Evolutionary conservation across 2,329 filamentous ascomycete species (phyloP), one percentile per base, ranked within the genome.

Genomic region (Penicillium sp.): DNA sequence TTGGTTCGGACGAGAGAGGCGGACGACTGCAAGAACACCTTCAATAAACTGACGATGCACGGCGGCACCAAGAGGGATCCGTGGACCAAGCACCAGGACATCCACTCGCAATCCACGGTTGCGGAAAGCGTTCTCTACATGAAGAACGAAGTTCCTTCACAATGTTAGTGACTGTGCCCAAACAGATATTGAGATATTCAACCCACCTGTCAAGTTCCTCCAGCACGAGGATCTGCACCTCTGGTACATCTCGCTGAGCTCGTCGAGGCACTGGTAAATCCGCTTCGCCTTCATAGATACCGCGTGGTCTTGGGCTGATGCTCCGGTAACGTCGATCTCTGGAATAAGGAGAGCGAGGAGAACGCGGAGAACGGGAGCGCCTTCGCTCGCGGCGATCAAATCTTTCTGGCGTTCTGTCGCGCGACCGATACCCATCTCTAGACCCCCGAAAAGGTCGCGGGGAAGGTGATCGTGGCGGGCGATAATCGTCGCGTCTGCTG

Each of bases 21-120:
- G 88, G 5, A 91, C 86, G 15, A 97, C 89, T 9, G 89, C 93
- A 50, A 90, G 83, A 1, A 97, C 93, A 19, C 94, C 93, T 73
- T 97, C 92, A 11, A 92, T 78, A 38, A 95, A 90, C 70, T 96
- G 91, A 51, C 90, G 84, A 64, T 91, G 87, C 51, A 97, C 85
- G n/a, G 96, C 87, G 5, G 88, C 84, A 36, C 88, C 85, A 60
- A 92, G 86, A 19, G 89, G 84, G 45, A 95, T 85, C 23, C 89
- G 86, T 31, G 91, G 87, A 54, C 87, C 88, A 45, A 97, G 79
- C 64, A 89, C 88, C 75, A 96, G 87, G 21, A 92, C 87, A 66
- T 95, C 89, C 15, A 88, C 87, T 58, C 84, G 87, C 38, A 97
- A 79, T 2, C 87, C 86, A 53, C 87, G 86, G 34, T 83, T 81